Percentiles rank a stretch among this genome's conserved stretches.
Evolutionary conservation across 2,329 filamentous ascomycete genomes (phyloP).

Genomic region (Harringtonia aguacate): DNA sequence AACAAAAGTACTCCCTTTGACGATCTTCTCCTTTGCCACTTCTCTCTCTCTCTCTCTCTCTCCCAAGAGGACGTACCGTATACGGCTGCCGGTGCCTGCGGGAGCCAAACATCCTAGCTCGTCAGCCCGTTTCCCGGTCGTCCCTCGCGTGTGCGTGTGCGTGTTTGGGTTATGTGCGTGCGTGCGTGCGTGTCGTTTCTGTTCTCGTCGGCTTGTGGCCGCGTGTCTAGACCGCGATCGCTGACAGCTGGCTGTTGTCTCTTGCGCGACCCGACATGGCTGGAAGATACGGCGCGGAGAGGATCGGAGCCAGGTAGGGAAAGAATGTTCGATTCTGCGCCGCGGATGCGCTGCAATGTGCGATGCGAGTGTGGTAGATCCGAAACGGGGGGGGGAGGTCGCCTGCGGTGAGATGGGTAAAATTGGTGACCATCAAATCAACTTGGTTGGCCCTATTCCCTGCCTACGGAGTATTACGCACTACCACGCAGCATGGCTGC

Average conservation of each 20-base stretch:
- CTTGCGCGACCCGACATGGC: not conserved
- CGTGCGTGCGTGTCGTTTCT: not conserved
- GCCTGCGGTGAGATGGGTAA: too few relatives aligned
- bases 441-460: too few relatives aligned
- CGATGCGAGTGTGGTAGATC: too few relatives aligned
- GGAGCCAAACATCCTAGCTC: constrained; percentile 32
- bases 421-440: too few relatives aligned
- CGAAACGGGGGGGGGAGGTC: too few relatives aligned
- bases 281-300: not conserved
- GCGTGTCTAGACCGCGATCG: not conserved
- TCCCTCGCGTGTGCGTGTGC: too few relatives aligned
- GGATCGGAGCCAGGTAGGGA: not conserved
- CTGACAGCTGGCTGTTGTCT: not conserved
- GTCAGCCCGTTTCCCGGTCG: not conserved
- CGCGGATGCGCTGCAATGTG: too few relatives aligned
- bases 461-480: too few relatives aligned
- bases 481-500: too few relatives aligned
- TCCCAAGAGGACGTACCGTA: constrained; percentile 30
- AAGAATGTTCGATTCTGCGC: too few relatives aligned
- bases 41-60: not conserved
- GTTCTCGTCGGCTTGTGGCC: not conserved
- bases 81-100: constrained; percentile 35
- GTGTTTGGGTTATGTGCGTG: too few relatives aligned
- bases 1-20: not conserved
- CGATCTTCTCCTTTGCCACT: not conserved